phyloP scores from a whole-genome alignment of 2,329 filamentous ascomycete species.

The Didymosphaeria variabile region DNA sequence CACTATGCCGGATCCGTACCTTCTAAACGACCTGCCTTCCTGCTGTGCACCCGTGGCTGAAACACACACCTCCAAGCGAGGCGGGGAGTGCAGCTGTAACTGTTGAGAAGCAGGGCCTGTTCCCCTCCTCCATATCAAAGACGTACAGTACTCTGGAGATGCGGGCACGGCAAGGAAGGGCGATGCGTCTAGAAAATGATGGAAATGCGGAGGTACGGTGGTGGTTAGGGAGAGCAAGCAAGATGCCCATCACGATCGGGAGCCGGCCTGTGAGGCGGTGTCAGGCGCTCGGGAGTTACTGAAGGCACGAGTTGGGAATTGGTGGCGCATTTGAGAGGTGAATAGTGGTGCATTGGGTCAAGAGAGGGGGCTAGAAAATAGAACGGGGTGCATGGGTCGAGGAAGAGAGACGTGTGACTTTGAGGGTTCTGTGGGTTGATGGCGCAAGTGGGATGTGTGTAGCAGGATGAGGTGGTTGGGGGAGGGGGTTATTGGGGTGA shows the following conservation, averaged over 20 bases:
- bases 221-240: neutral
- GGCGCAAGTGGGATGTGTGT: neutral
- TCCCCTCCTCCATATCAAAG: neutral
- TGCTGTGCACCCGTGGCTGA: conserved; percentile 18
- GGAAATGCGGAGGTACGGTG: neutral
- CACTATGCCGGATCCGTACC: neutral
- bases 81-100: conserved; percentile 2
- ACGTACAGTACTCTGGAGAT: no score
- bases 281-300: conserved; percentile 4
- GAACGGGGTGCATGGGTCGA: conserved; percentile 4
- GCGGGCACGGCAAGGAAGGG: neutral
- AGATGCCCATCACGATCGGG: neutral
- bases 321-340: neutral
- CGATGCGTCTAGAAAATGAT: conserved; percentile 14
- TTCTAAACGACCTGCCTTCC: neutral
- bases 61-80: conserved; percentile 16
- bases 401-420: neutral
- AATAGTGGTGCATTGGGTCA: conserved; percentile 8
- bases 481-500: neutral
- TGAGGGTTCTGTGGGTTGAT: neutral
- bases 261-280: conserved; percentile 5
- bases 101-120: conserved; percentile 9
- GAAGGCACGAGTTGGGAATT: neutral
- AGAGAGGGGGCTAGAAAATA: conserved; percentile 1
- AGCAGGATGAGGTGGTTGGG: conserved; percentile 1